Percentiles rank a stretch among this genome's conserved stretches.
These are phyloP conservation scores for Suhomyces yuchorum DNA, from an alignment of 1,139 yeast genomes.

Conservation along the genomic window DNA sequence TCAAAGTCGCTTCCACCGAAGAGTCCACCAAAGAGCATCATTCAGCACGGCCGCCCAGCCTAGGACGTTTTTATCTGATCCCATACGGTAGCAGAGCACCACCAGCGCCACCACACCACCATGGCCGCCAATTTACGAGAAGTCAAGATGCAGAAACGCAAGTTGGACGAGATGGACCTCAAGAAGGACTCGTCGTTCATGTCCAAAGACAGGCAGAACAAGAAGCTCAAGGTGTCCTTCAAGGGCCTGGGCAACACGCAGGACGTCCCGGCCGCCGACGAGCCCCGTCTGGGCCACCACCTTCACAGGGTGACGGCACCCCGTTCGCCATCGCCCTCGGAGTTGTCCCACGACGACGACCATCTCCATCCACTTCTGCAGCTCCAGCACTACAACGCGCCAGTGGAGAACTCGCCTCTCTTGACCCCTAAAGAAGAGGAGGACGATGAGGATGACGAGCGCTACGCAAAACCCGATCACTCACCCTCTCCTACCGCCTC, in stretches of 20 bases:
- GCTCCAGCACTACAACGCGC: conserved; percentile 16
- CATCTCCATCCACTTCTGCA: conserved; percentile 18
- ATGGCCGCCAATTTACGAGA: conserved; percentile 35
- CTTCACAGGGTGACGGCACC: conserved; percentile 15
- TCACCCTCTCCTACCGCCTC: conserved; percentile 12
- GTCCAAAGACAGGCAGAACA: conserved; percentile 12
- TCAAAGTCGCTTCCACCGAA: not conserved
- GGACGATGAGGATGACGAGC: conserved; percentile 26
- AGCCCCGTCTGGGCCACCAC: conserved; percentile 15
- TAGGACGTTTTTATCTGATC: no score
- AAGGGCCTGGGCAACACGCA: conserved; percentile 9
- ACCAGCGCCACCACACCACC: conserved; percentile 3
- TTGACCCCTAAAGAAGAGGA: conserved; percentile 50
- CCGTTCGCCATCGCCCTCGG: conserved; percentile 32
- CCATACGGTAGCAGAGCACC: not conserved
- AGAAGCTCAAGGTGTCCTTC: conserved; percentile 17
- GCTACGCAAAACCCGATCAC: conserved; percentile 9
- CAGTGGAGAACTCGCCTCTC: conserved; percentile 37
- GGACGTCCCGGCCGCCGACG: conserved; percentile 5
- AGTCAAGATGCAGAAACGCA: conserved; percentile 31
- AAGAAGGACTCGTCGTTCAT: conserved; percentile 21
- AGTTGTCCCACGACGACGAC: conserved; percentile 15
- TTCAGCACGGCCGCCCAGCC: no score
- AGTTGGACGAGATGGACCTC: conserved; percentile 27
- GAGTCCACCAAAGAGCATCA: not conserved